These are phyloP conservation scores for Brettanomyces anomalus DNA, from an alignment of 805 yeast species.

Conservation along the genomic window DNA sequence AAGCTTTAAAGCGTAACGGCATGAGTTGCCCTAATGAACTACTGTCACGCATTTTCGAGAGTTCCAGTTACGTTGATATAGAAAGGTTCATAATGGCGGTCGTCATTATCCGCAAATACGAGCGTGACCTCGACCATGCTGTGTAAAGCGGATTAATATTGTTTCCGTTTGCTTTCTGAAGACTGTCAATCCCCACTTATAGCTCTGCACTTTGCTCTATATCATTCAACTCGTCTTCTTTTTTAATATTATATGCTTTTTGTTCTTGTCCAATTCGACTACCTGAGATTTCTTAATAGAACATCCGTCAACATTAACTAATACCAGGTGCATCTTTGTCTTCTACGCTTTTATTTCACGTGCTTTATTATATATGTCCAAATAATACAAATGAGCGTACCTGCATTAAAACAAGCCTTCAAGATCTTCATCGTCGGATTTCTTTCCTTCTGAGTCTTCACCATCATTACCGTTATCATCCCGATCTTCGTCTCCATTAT, in stretches of 20 bases:
- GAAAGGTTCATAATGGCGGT: conserved; percentile 23
- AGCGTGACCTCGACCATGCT: conserved; percentile 3
- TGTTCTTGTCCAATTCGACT: too few relatives aligned
- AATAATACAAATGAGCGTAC: too few relatives aligned
- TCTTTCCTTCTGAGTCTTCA: conserved; percentile 13
- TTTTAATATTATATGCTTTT: too few relatives aligned
- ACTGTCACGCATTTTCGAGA: conserved; percentile 13
- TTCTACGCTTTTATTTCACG: too few relatives aligned
- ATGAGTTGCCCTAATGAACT: conserved; percentile 17
- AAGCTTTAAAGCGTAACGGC: conserved; percentile 17
- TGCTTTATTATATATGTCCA: too few relatives aligned
- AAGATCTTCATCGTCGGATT: conserved; percentile 6
- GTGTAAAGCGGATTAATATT: too few relatives aligned
- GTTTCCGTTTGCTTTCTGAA: too few relatives aligned
- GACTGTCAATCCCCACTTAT: too few relatives aligned
- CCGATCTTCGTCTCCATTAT: conserved; percentile 9
- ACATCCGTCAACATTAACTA: too few relatives aligned
- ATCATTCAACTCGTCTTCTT: not conserved
- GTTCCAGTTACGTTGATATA: conserved; percentile 14
- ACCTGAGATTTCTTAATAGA: too few relatives aligned
- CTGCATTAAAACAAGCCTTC: conserved; percentile 10
- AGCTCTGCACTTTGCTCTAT: not conserved
- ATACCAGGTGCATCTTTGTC: too few relatives aligned
- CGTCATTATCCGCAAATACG: conserved; percentile 17
- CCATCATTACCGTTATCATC: conserved; percentile 21